A percentile compares a stretch with the other conserved stretches of the same genome.
Conservation (phyloP, 345 rosid species). For the Eucalyptus shirleyi region DNA sequence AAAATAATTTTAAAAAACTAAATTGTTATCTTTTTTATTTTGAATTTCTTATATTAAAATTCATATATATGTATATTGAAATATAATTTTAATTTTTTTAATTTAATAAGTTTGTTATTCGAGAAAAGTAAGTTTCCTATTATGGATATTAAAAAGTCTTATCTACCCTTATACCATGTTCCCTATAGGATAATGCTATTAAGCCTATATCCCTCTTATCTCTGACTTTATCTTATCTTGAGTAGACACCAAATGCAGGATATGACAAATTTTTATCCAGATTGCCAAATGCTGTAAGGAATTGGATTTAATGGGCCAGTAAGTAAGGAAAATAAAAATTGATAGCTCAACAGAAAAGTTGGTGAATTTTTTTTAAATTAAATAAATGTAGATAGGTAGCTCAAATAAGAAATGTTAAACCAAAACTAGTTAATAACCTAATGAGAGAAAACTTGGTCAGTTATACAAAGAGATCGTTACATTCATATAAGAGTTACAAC, state of each 20-base stretch:
- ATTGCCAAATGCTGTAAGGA: background rate
- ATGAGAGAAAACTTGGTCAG: background rate
- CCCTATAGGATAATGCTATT: fast-evolving
- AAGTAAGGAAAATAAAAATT: background rate
- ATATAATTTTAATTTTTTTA: no score
- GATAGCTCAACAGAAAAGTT: background rate
- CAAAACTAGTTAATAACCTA: background rate
- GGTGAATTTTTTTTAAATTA: background rate
- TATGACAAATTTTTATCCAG: no score
- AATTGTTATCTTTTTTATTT: no score
- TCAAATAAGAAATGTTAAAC: background rate
- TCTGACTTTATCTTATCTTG: no score
- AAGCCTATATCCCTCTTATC: fast-evolving
- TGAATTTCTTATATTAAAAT: no score
- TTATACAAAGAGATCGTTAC: background rate
- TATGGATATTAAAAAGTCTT: no score
- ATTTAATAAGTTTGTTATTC: no score
- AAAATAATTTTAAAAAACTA: no score
- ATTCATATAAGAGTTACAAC: background rate
- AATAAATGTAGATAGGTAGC: no score
- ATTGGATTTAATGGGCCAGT: fast-evolving
- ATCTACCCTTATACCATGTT: no score
- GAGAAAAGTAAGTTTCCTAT: no score
- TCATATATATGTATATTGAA: no score
- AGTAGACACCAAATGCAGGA: fast-evolving